These are phyloP conservation scores for Terfezia boudieri DNA, from an alignment of 495 filamentous ascomycete genomes.

Conservation along the genomic window DNA sequence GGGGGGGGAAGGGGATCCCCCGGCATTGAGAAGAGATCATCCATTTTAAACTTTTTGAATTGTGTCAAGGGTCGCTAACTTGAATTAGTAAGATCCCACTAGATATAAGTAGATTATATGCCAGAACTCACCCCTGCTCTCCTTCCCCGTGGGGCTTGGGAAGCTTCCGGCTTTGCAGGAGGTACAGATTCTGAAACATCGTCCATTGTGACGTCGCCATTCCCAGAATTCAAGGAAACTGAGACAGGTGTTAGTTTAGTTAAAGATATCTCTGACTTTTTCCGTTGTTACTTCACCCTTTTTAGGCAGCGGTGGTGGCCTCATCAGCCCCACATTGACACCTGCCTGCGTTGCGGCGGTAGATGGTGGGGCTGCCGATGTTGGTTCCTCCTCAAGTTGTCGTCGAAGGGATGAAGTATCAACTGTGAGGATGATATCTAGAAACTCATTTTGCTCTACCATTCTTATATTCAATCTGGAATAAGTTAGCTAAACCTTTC, in stretches of 20 bases:
- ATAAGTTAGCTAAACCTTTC: not conserved
- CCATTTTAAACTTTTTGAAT: not conserved
- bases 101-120: too few relatives aligned
- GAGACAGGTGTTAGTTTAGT: too few relatives aligned
- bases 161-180: conserved; percentile 4
- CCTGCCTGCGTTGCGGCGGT: not conserved
- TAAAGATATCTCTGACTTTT: too few relatives aligned
- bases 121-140: too few relatives aligned
- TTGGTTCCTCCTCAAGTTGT: conserved; percentile 27
- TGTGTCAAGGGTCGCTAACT: too few relatives aligned
- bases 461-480: conserved; percentile 44
- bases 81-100: too few relatives aligned
- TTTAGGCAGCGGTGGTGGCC: too few relatives aligned
- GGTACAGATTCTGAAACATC: not conserved
- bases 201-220: not conserved
- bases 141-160: not conserved
- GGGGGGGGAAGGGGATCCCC: conserved; percentile 1
- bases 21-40: conserved; percentile 4
- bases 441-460: conserved; percentile 76
- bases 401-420: conserved; percentile 48
- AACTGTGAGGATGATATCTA: conserved; percentile 66
- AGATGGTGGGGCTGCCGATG: not conserved
- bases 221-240: too few relatives aligned
- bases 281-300: too few relatives aligned
- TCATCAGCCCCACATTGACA: too few relatives aligned